Base-by-base conservation (phyloP, 108 stramenopile genomes). In the Cylindrotheca closterium region DNA sequence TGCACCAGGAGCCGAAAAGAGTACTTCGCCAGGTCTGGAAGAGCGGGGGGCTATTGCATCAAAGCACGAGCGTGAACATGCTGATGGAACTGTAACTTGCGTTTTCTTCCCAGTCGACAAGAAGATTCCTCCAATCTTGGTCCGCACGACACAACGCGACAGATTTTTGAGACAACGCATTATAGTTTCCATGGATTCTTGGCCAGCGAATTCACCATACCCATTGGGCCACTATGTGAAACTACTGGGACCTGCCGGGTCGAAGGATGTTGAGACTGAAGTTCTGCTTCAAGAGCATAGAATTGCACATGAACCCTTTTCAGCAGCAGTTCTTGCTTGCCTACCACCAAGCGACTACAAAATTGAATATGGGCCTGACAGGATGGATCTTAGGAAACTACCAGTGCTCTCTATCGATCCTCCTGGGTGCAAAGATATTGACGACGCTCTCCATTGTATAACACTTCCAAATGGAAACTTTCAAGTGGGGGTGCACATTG, bases 371-470 rank as follows among this genome's bases (percentile, higher is more conserved):
- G 82, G 73, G 23, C 79, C 83, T 17, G 95, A 91, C 2, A 71
- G 96, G 30, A 24, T 55, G 2, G 99, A 99, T 79, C 70, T 98
- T 24, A 87, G 99, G 0, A 83, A 94, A 55, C 31, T 98, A 19
- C 92, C 95, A 0, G 93, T 99, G 12, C 78, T 96, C 27, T 96
- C 94, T 37, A 97, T 99, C 63, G 99, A 99, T 78, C 99, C 99
- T 1, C 99, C 99, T 3, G 98, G 98, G 21, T 99, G 99, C 71
- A 96, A 98, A 67, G 99, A 99, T 79, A 99, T 99, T 64, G 99
- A 99, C 68, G 99, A 99, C 72, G 99, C 99, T 0, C 85, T 99
- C 15, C 97, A 98, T 68, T 95, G 94, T 33, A 83, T 88, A 15
- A 70, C 69, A 12, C 84, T 99, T 2, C 78, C 84, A 3, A 96